These are phyloP conservation scores for Pestalotiopsis sp. DNA, from an alignment of 2,329 filamentous ascomycete genomes.

Conservation along the genomic window DNA sequence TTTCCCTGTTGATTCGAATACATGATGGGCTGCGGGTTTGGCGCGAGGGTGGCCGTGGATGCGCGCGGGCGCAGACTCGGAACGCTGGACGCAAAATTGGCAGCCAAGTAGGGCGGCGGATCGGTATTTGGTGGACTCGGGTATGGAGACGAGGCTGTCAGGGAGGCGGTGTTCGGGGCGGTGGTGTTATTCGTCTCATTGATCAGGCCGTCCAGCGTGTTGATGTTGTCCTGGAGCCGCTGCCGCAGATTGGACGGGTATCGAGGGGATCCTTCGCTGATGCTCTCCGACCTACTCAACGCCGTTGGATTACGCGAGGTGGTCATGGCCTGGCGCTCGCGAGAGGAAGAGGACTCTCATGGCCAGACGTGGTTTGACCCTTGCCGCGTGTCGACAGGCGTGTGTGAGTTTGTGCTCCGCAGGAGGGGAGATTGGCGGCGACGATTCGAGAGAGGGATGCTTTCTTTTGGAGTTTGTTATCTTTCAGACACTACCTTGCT, in stretches of 20 bases:
- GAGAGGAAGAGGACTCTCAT: background rate
- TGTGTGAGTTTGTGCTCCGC: background rate
- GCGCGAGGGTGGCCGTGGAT: slow-evolving; percentile 14
- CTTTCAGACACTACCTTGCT: background rate
- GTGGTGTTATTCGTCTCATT: slow-evolving; percentile 11
- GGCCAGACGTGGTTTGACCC: background rate
- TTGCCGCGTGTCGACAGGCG: background rate
- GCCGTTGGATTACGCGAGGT: slow-evolving; percentile 12
- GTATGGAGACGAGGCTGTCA: slow-evolving; percentile 4
- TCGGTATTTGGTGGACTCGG: slow-evolving; percentile 10
- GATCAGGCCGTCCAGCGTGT: slow-evolving; percentile 13
- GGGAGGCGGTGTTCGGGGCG: slow-evolving; percentile 1
- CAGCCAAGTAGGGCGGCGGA: slow-evolving; percentile 15
- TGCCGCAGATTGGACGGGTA: slow-evolving; percentile 11
- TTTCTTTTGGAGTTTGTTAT: background rate
- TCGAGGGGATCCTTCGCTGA: slow-evolving; percentile 12
- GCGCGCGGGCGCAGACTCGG: slow-evolving; percentile 14
- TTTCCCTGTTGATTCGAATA: slow-evolving; percentile 57
- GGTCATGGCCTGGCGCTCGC: slow-evolving; percentile 10
- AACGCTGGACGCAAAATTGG: slow-evolving; percentile 15
- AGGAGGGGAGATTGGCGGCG: background rate
- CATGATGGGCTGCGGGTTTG: slow-evolving; percentile 39
- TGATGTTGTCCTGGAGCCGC: slow-evolving; percentile 16
- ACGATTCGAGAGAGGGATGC: background rate
- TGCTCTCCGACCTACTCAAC: slow-evolving; percentile 16